Evolutionary conservation across 2,329 filamentous ascomycete genomes (phyloP).

Genomic region (Sclerotinia trifoliorum): DNA sequence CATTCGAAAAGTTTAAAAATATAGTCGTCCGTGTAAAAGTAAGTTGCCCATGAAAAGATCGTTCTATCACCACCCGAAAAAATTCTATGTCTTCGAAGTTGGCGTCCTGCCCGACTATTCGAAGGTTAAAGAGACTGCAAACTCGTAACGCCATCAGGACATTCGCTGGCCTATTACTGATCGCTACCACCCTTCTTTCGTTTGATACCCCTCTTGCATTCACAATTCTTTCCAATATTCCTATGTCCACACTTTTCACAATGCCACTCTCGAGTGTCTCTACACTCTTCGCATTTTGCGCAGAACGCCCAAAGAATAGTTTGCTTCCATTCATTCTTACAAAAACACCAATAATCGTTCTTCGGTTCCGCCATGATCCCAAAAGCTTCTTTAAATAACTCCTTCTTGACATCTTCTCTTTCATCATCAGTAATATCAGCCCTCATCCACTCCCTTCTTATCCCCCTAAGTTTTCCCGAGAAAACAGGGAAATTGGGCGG

Average conservation of each 20-base stretch:
- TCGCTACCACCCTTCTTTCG: background rate
- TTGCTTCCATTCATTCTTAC: conserved; percentile 4
- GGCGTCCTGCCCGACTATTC: background rate
- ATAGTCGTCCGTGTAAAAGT: background rate
- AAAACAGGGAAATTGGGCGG: background rate
- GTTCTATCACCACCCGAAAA: background rate
- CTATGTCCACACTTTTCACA: background rate
- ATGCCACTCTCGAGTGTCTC: conserved; percentile 6
- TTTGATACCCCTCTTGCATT: background rate
- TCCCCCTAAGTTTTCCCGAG: background rate
- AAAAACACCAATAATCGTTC: conserved; percentile 15
- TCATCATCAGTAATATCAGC: background rate
- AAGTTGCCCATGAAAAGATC: background rate
- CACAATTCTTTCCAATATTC: background rate
- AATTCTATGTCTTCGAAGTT: background rate
- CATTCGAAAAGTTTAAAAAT: background rate
- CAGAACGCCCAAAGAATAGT: background rate
- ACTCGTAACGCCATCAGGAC: too few species aligned
- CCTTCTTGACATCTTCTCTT: background rate
- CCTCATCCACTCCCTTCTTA: background rate
- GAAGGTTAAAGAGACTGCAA: background rate
- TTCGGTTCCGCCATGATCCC: background rate
- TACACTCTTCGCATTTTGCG: conserved; percentile 2
- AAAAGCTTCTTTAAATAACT: conserved; percentile 9
- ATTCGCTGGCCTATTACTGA: background rate